phyloP scores from a whole-genome alignment of 805 yeast genomes.

The Starmerella asiatica region DNA sequence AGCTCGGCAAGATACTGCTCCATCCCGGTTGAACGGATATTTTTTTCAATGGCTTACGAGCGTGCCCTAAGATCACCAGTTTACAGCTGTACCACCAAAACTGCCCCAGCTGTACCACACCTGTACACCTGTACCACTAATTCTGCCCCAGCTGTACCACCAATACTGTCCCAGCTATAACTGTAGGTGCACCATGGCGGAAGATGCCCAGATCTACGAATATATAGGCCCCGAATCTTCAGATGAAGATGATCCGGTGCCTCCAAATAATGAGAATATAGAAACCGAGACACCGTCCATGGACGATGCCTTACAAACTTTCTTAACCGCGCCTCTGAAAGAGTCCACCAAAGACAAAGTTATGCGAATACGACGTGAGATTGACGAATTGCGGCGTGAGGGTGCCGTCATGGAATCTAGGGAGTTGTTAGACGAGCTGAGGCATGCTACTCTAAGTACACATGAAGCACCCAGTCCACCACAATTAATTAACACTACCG shows the following conservation, averaged over 20 bases:
- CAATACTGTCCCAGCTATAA: too few species aligned
- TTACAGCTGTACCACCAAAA: too few species aligned
- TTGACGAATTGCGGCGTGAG: slow-evolving; percentile 4
- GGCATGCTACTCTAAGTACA: too few species aligned
- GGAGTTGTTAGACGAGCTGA: slow-evolving; percentile 5
- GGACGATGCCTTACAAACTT: slow-evolving; percentile 3
- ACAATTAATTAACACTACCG: too few species aligned
- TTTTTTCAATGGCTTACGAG: too few species aligned
- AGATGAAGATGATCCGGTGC: not conserved
- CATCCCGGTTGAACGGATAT: slow-evolving; percentile 5
- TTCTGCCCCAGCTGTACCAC: too few species aligned
- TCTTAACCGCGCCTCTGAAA: not conserved
- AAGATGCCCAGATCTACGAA: slow-evolving; percentile 8
- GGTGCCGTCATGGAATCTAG: slow-evolving; percentile 1
- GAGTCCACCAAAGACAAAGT: slow-evolving; percentile 3
- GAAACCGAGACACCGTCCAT: not conserved
- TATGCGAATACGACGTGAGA: slow-evolving; percentile 8
- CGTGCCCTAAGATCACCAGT: too few species aligned
- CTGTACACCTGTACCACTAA: too few species aligned
- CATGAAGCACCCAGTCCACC: too few species aligned
- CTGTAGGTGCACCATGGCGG: too few species aligned
- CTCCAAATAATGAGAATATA: slow-evolving; percentile 1
- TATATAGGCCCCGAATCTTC: not conserved
- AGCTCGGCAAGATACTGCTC: slow-evolving; percentile 11
- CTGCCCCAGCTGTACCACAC: too few species aligned